Evolutionary conservation across 768 basidiomycete species (phyloP).

Genomic region (Phylloporus sp.): DNA sequence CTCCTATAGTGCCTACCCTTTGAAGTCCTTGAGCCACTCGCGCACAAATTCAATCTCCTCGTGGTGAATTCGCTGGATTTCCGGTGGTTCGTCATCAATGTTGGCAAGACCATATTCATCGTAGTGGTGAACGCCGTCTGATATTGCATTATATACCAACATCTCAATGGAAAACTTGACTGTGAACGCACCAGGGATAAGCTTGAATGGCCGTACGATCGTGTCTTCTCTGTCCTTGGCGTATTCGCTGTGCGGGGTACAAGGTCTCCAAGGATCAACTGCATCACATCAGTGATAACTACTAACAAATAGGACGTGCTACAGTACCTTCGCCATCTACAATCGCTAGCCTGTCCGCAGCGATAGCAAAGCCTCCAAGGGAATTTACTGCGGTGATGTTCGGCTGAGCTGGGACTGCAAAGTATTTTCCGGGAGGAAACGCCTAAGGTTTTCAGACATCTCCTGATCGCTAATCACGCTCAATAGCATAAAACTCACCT

Average conservation of each 20-base stretch:
- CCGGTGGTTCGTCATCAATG: conserved; percentile 59
- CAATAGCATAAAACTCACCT: conserved; percentile 36
- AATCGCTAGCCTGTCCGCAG: conserved; percentile 77
- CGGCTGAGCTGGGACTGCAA: conserved; percentile 66
- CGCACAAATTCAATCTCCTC: conserved; percentile 79
- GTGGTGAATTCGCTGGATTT: conserved; percentile 76
- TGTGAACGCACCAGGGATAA: conserved; percentile 67
- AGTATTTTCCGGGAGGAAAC: conserved; percentile 72
- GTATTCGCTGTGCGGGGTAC: conserved; percentile 75
- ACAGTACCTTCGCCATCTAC: conserved; percentile 77
- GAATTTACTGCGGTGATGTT: conserved; percentile 80
- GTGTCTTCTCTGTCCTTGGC: conserved; percentile 71
- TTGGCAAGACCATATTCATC: conserved; percentile 72
- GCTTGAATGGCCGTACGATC: conserved; percentile 71
- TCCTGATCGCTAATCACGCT: background rate
- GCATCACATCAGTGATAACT: background rate
- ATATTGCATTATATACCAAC: background rate
- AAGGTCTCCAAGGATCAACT: conserved; percentile 92
- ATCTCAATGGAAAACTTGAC: background rate
- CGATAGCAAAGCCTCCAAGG: conserved; percentile 81
- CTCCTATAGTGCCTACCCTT: conserved; percentile 8
- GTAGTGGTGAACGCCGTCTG: conserved; percentile 67
- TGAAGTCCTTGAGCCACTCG: conserved; percentile 61
- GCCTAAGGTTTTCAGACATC: conserved; percentile 41
- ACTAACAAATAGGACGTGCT: background rate